Base-by-base conservation (phyloP, 306 rosid species). In the Senna siamea region DNA sequence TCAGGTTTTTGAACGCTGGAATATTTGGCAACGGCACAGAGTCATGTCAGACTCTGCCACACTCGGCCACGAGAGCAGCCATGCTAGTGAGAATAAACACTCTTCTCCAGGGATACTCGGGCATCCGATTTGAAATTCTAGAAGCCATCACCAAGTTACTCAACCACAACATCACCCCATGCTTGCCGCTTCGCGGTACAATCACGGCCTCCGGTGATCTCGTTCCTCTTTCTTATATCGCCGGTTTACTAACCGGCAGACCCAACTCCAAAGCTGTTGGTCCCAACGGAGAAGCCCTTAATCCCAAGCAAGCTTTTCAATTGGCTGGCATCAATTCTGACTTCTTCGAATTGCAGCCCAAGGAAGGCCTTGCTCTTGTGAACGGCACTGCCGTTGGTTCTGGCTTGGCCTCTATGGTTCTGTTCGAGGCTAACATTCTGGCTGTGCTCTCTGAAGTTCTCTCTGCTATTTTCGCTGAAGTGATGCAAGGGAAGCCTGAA, bases 71-170 rank as follows among this genome's bases (percentile, higher is more conserved):
- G 0, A 84, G 97, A 58, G 97, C 98, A 5, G 98, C 97, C 9
- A 89, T 93, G 90, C 64, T 93, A 0, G 98, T 93, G 32, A 73
- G 98, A 30, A 89, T 87, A 65, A 93, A 93, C 84, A 90, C 98
- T 2, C 98, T 93, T 32, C 93, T 93, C n/a, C 98, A 93, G 63
- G 98, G 98, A 7, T 93, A 93, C 84, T 93, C 98, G 0, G 98
- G 98, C 48, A 93, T 93, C 1, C 80, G 98, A 77, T 93, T 93
- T 37, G 97, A 93, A 79, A 90, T 93, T 73, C 17, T 93, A 40
- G 98, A 93, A 77, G 90, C 93, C 76, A 86, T 93, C 4, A 72
- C 97, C 19, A 90, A 87, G 53, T 76, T 93, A 15, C 83, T 93
- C 18, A 93, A 93, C 84, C 63, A 47, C 70, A 90, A 93, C 28